Percentiles rank a stretch among this genome's conserved stretches.
Evolutionary conservation across 169 alveolate genomes (phyloP).

Genomic region (Cryptosporidium meleagridis): DNA sequence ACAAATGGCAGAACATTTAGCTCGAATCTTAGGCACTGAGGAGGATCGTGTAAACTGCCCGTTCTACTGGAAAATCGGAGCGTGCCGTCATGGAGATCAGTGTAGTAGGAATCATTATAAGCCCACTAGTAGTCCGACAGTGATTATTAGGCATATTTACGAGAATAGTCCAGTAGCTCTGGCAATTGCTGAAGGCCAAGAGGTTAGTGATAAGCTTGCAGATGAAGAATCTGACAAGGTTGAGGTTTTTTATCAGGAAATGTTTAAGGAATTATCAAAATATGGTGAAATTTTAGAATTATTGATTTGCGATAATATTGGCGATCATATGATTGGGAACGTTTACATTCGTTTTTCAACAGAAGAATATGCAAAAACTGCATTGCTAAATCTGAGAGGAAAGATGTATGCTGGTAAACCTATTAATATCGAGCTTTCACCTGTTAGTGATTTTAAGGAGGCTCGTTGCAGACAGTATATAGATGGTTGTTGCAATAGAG

Average conservation of each 20-base stretch:
- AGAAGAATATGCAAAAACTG: conserved; percentile 96
- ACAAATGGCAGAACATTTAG: conserved; percentile 98
- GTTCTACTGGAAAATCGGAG: conserved; percentile 99
- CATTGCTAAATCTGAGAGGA: conserved; percentile 93
- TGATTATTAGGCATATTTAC: conserved; percentile 96
- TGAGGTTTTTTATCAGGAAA: conserved; percentile 98
- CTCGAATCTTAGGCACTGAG: conserved; percentile 98
- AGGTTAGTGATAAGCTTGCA: conserved; percentile 92
- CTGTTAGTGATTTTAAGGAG: conserved; percentile 99
- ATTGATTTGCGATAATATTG: conserved; percentile 98
- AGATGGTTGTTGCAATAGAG: conserved; percentile 98
- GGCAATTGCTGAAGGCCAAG: conserved; percentile 98
- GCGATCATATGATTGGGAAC: conserved; percentile 99
- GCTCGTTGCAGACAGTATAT: conserved; percentile 98
- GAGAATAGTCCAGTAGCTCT: conserved; percentile 98
- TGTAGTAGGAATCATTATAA: conserved; percentile 98
- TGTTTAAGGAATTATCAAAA: conserved; percentile 95
- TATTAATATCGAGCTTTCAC: conserved; percentile 96
- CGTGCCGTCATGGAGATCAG: conserved; percentile 99
- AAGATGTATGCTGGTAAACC: conserved; percentile 93
- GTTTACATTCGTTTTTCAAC: conserved; percentile 95
- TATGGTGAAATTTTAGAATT: conserved; percentile 98
- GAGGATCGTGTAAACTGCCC: conserved; percentile 99
- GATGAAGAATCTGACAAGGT: conserved; percentile 97
- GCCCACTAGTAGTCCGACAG: conserved; percentile 96